These are phyloP conservation scores for Ophiostoma himal-ulmi DNA, from an alignment of 2,329 filamentous ascomycete genomes.

Conservation along the genomic window DNA sequence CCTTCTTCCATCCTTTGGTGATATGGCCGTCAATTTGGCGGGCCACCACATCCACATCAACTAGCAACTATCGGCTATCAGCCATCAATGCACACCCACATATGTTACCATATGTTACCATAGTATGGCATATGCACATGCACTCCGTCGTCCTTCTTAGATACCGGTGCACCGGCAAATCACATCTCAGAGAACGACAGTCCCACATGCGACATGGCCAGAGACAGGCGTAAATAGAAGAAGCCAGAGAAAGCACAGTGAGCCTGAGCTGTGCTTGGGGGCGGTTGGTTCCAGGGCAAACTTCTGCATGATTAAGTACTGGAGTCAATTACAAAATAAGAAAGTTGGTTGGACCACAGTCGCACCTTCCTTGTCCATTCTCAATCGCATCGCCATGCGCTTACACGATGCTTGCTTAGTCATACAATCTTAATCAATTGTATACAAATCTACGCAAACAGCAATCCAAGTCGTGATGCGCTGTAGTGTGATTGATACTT, in stretches of 20 bases:
- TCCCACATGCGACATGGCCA: background rate
- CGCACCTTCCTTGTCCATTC: background rate
- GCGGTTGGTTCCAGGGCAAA: background rate
- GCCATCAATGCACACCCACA: background rate
- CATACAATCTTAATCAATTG: background rate
- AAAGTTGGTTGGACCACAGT: background rate
- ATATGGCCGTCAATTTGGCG: constrained; percentile 13
- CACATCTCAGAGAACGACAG: background rate
- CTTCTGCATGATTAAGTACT: background rate
- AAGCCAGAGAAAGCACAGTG: background rate
- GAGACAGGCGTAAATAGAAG: background rate
- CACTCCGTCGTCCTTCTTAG: background rate
- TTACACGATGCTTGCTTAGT: constrained; percentile 4
- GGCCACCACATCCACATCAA: constrained; percentile 1
- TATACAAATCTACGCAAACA: background rate
- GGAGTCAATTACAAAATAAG: background rate
- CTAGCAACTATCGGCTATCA: background rate
- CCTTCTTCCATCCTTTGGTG: background rate
- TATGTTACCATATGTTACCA: background rate
- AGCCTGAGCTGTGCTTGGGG: background rate
- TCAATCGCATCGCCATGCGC: background rate
- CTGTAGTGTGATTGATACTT: background rate
- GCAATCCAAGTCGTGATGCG: background rate
- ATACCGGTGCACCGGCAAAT: background rate
- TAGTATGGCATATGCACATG: background rate